Evolutionary conservation across 2,329 filamentous ascomycete species (phyloP).

Genomic region (Trichoderma citrinoviride): DNA sequence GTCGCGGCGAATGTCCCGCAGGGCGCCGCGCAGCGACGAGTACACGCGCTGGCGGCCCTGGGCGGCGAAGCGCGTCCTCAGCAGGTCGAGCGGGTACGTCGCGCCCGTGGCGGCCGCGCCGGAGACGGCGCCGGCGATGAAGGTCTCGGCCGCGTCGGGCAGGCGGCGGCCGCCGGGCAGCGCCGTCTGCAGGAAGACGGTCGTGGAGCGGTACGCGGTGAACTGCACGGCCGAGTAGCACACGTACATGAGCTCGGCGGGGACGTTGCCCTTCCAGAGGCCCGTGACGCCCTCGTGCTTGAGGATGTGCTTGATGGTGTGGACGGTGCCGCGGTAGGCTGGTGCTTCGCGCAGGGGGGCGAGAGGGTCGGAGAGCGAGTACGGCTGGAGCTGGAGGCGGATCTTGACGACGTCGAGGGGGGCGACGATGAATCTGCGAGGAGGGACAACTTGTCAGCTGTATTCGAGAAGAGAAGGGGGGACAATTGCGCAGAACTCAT

Average conservation of each 20-base stretch:
- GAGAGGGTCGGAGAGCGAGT: conserved; percentile 74
- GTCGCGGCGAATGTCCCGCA: conserved; percentile 68
- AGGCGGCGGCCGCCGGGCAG: conserved; percentile 41
- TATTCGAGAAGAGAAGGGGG: conserved; percentile 56
- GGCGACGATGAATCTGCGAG: conserved; percentile 77
- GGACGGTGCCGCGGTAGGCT: conserved; percentile 71
- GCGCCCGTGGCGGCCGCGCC: conserved; percentile 77
- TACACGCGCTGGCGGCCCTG: conserved; percentile 84
- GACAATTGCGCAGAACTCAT: background rate
- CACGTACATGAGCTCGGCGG: conserved; percentile 91
- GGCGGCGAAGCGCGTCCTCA: conserved; percentile 94
- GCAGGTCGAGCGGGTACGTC: conserved; percentile 90
- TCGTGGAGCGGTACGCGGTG: conserved; percentile 75
- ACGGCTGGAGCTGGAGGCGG: conserved; percentile 87
- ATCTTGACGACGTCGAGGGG: conserved; percentile 98
- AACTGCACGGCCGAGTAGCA: conserved; percentile 90
- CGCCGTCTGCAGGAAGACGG: conserved; percentile 61
- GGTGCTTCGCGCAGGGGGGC: conserved; percentile 52
- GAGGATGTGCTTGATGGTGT: conserved; percentile 74
- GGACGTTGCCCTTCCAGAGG: conserved; percentile 97
- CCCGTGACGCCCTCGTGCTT: conserved; percentile 77
- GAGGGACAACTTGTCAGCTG: conserved; percentile 31
- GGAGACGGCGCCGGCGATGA: conserved; percentile 77
- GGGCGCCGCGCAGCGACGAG: conserved; percentile 62
- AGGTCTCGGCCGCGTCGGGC: conserved; percentile 70